A percentile compares a stretch with the other conserved stretches of the same genome.
phyloP scores from a whole-genome alignment of 331 rosid species.

The Spiraea crenata region DNA sequence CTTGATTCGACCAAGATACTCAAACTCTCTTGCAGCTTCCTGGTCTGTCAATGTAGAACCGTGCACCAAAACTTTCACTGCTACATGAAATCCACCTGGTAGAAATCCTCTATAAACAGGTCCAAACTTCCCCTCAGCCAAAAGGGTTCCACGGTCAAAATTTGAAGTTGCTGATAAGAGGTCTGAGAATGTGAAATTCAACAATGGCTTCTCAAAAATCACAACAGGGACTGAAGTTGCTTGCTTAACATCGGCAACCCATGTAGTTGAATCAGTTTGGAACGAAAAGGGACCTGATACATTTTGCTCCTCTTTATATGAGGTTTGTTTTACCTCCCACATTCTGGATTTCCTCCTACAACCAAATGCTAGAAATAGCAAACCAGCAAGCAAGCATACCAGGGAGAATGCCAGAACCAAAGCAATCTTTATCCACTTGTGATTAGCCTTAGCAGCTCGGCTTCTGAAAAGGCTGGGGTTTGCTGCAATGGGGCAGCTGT shows the following conservation, averaged over 20 bases:
- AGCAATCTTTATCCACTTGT: constrained; percentile 68
- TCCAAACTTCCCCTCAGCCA: constrained; percentile 97
- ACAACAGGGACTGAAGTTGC: constrained; percentile 84
- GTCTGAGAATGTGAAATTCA: constrained; percentile 88
- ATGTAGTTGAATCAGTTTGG: constrained; percentile 92
- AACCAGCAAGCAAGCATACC: constrained; percentile 65
- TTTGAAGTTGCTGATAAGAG: constrained; percentile 92
- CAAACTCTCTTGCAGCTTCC: constrained; percentile 94
- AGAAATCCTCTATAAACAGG: constrained; percentile 95
- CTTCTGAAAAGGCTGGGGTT: constrained; percentile 54
- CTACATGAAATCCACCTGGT: constrained; percentile 92
- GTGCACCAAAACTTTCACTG: constrained; percentile 85
- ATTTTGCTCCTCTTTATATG: constrained; percentile 78
- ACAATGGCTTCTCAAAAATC: constrained; percentile 88
- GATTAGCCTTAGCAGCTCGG: constrained; percentile 32
- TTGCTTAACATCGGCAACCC: constrained; percentile 99
- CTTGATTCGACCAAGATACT: constrained; percentile 89
- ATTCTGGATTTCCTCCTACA: constrained; percentile 65
- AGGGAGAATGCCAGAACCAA: constrained; percentile 64
- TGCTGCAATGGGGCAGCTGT: constrained; percentile 88
- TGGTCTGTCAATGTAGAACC: constrained; percentile 90
- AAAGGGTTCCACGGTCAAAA: constrained; percentile 84
- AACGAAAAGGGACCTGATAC: constrained; percentile 93
- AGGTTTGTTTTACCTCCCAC: constrained; percentile 79
- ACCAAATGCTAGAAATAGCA: constrained; percentile 76